Percentiles rank a stretch among this genome's conserved stretches.
Conservation (phyloP, 2,329 filamentous ascomycete genomes). For the Colletotrichum scovillei region DNA sequence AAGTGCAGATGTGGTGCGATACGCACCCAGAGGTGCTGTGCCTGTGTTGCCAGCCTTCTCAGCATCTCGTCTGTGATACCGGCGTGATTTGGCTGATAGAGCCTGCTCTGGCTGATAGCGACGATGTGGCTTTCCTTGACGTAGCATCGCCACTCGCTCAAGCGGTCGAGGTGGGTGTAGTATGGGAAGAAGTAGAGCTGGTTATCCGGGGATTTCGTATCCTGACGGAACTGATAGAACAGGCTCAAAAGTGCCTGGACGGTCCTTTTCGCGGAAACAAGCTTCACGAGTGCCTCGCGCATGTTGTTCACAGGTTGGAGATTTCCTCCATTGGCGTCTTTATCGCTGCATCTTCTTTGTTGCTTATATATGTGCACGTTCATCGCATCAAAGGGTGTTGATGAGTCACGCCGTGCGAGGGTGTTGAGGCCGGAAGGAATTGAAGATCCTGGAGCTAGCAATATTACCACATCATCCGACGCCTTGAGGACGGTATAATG, state of each 20-base stretch:
- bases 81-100: background rate
- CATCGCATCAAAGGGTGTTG: rapidly evolving
- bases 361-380: too few species aligned
- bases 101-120: background rate
- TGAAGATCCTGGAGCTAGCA: background rate
- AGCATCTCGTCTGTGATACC: background rate
- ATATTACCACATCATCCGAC: too few species aligned
- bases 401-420: background rate
- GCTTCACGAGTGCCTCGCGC: too few species aligned
- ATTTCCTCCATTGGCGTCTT: too few species aligned
- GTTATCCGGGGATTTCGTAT: rapidly evolving
- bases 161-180: background rate
- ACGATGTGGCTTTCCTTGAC: background rate
- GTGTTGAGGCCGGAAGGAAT: background rate
- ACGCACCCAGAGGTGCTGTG: rapidly evolving
- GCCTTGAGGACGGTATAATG: rapidly evolving
- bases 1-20: background rate
- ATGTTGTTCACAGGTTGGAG: too few species aligned
- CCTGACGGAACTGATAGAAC: rapidly evolving
- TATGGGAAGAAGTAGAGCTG: background rate
- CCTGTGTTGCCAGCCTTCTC: rapidly evolving
- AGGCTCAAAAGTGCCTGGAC: background rate
- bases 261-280: background rate
- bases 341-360: background rate
- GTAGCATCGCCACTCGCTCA: background rate